Percentiles rank a stretch among this genome's conserved stretches.
These are phyloP conservation scores for Pichia pseudocactophila DNA, from an alignment of 805 yeast genomes.

Conservation along the genomic window DNA sequence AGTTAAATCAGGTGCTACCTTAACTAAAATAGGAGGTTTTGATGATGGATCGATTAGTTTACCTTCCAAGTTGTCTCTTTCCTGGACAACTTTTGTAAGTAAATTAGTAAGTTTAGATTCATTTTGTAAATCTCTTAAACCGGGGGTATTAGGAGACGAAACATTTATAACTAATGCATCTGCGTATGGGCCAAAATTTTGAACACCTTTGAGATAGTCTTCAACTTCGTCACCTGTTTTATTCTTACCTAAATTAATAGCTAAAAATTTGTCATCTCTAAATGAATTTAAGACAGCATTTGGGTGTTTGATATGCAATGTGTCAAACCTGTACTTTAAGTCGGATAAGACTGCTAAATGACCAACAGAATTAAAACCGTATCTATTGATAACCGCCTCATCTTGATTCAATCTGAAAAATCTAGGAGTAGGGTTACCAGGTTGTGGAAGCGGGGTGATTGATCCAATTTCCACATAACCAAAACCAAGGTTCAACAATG, in stretches of 20 bases:
- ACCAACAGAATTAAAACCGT: slow-evolving; percentile 91
- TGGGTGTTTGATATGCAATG: slow-evolving; percentile 24
- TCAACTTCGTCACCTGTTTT: slow-evolving; percentile 83
- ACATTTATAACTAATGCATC: slow-evolving; percentile 88
- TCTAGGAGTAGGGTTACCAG: slow-evolving; percentile 91
- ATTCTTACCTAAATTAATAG: slow-evolving; percentile 85
- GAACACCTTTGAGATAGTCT: slow-evolving; percentile 82
- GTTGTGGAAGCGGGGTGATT: slow-evolving; percentile 86
- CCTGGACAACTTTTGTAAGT: slow-evolving; percentile 57
- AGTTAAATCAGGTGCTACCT: slow-evolving; percentile 87
- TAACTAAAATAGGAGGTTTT: slow-evolving; percentile 77
- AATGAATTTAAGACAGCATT: slow-evolving; percentile 33
- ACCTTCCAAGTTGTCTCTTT: slow-evolving; percentile 45
- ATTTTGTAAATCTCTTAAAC: slow-evolving; percentile 76
- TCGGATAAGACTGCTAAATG: slow-evolving; percentile 64
- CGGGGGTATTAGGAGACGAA: slow-evolving; percentile 95
- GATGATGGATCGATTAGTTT: slow-evolving; percentile 31
- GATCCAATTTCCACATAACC: slow-evolving; percentile 90
- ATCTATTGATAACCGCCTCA: slow-evolving; percentile 86
- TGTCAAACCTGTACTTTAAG: slow-evolving; percentile 54
- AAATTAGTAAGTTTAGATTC: slow-evolving; percentile 64
- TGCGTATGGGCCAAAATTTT: slow-evolving; percentile 70
- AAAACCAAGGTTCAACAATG: slow-evolving; percentile 70
- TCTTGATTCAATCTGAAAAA: slow-evolving; percentile 80
- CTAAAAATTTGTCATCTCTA: slow-evolving; percentile 57